Evolutionary conservation across 371 early-diverging fungal genomes (phyloP).

Genomic region (Mortierella sp.): DNA sequence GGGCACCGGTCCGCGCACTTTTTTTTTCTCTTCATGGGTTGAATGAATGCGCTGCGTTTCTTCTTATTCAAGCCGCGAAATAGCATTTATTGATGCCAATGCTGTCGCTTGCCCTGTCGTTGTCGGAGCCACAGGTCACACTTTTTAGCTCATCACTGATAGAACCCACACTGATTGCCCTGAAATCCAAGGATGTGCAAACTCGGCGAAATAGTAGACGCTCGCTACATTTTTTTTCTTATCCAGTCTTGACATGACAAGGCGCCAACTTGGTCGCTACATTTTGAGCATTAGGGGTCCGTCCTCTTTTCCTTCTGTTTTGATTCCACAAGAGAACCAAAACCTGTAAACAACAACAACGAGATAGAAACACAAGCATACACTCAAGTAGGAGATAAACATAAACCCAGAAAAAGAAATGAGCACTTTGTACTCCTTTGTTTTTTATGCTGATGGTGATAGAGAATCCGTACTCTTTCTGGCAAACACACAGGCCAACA

Average conservation of each 20-base stretch:
- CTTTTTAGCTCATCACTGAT: neutral
- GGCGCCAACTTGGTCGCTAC: neutral
- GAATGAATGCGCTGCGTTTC: too few species aligned
- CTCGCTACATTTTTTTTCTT: neutral
- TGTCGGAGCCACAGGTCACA: too few species aligned
- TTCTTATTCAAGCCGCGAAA: too few species aligned
- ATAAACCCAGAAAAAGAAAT: neutral
- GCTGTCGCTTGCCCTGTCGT: too few species aligned
- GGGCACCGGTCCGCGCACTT: neutral
- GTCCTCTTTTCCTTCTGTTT: neutral
- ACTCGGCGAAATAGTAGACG: neutral
- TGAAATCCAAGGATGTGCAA: neutral
- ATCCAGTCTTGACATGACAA: neutral
- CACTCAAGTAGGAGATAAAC: neutral
- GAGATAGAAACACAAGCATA: neutral
- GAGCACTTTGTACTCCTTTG: constrained; percentile 10
- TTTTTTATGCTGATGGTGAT: neutral
- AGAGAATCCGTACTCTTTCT: neutral
- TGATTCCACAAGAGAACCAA: neutral
- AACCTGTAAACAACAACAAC: neutral
- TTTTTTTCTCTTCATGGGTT: neutral
- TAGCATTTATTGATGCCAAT: too few species aligned
- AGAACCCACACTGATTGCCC: neutral
- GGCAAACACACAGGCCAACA: neutral
- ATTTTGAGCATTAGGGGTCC: neutral